Conservation (phyloP, 2,329 filamentous ascomycete species). For the Cercospora sesami region DNA sequence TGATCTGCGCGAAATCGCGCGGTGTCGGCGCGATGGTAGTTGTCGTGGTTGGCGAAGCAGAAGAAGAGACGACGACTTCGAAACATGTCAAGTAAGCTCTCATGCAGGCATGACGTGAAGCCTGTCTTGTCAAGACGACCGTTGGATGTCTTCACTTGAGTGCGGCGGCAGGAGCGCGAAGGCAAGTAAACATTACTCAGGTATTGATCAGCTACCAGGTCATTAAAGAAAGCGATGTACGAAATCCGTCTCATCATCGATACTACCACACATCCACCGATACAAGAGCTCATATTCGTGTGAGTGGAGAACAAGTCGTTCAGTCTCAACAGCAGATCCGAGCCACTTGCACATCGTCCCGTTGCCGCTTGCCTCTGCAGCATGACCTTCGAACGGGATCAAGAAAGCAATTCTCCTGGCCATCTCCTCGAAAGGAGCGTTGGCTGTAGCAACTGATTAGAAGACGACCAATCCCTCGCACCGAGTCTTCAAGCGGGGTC, state of each 20-base stretch:
- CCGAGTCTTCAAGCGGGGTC: no score
- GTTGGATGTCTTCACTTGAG: neutral
- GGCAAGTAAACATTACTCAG: neutral
- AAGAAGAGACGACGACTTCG: neutral
- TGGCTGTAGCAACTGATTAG: neutral
- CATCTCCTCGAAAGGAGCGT: neutral
- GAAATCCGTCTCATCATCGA: neutral
- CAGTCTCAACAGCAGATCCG: neutral
- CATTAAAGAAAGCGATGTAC: neutral
- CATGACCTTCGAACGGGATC: neutral
- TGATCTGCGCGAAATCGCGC: neutral
- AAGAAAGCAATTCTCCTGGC: neutral
- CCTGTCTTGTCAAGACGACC: neutral
- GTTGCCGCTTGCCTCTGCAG: neutral
- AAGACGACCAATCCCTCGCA: neutral
- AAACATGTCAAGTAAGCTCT: neutral
- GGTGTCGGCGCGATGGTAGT: constrained; percentile 2
- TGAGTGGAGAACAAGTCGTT: neutral
- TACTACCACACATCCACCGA: neutral
- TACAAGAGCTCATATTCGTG: neutral
- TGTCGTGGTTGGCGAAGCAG: neutral
- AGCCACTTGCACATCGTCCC: no score
- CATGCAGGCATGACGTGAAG: neutral
- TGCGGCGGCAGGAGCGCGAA: neutral
- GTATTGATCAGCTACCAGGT: neutral